Evolutionary conservation across 75 land plant species (phyloP).

Genomic region (Isoetes taiwanensis): DNA sequence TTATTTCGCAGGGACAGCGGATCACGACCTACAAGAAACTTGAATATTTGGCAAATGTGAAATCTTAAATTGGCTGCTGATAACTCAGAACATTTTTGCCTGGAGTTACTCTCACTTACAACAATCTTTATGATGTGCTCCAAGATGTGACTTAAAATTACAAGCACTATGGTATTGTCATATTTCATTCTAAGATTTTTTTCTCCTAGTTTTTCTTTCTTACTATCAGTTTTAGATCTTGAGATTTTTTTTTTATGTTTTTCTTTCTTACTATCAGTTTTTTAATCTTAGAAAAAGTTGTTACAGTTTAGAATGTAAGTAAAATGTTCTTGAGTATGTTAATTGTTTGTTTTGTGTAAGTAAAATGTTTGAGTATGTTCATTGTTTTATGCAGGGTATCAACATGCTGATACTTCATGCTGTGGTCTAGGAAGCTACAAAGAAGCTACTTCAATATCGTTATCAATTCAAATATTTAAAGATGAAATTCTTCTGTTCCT

Average conservation of each 20-base stretch:
- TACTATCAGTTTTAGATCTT: too few relatives aligned
- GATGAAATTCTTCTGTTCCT: too few relatives aligned
- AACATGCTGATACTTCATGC: too few relatives aligned
- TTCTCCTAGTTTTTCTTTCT: too few relatives aligned
- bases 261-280: neutral
- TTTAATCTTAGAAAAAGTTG: neutral
- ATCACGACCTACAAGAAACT: neutral
- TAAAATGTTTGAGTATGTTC: too few relatives aligned
- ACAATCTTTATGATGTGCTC: too few relatives aligned
- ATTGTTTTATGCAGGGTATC: neutral
- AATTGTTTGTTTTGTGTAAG: neutral
- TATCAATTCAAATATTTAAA: too few relatives aligned
- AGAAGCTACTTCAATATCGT: too few relatives aligned
- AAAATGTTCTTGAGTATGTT: neutral
- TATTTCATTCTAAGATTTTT: too few relatives aligned
- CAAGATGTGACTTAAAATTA: neutral
- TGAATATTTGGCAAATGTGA: neutral
- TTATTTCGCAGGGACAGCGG: neutral
- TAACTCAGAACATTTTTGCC: too few relatives aligned
- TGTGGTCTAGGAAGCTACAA: too few relatives aligned
- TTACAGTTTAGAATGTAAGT: neutral
- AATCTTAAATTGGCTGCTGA: neutral
- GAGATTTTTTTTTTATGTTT: neutral
- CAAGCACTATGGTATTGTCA: neutral
- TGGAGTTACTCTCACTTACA: too few relatives aligned